Evolutionary conservation across 371 early-diverging fungal genomes (phyloP), one percentile per base, ranked within the genome.

Genomic region (Apophysomyces trapeziformis): DNA sequence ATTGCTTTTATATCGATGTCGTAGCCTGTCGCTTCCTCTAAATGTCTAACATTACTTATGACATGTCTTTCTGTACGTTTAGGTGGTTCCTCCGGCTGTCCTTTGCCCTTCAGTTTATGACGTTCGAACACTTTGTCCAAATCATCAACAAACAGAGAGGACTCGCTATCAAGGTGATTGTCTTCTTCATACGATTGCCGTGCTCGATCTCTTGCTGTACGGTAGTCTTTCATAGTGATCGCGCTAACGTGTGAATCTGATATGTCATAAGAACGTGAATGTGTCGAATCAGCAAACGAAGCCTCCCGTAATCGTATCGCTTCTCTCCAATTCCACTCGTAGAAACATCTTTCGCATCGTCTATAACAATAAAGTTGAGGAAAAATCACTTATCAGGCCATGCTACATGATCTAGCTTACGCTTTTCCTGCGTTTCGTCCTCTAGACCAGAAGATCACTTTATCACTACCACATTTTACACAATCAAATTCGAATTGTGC

Each of bases 311-410:
- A 50, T 21, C 54, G 54, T 21, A 16, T 50, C 35, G 21, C 54
- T 50, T 50, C 54, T 21, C 21, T 50, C 54, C 54, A 50, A 50
- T 50, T 50, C 54, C 54, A 50, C 9, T 50, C 54, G 54, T 50
- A 26, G 2, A 35, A 50, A 26, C 54, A 50, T 18, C 54, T 16
- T 50, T 50, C 54, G 54, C 54, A 50, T 50, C 54, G 54, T 50
- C 54, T 50, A 50, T 50, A 9, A 26, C 9, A 21, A 9, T 9
- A 21, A 21, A 3, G 21, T 50, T 50, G 21, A 18, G 5, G 54
- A 50, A 50, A 21, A 26, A 5, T 26, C 7, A 21, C 54, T 7
- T 50, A 50, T 5, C 16, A 0, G 1, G 13, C 5, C 13, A 11
- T 26, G 9, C 4, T 50, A 26, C 54, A 2, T n/a, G 8, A 50